phyloP scores from a whole-genome alignment of 306 rosid species.

The Urtica urens region DNA sequence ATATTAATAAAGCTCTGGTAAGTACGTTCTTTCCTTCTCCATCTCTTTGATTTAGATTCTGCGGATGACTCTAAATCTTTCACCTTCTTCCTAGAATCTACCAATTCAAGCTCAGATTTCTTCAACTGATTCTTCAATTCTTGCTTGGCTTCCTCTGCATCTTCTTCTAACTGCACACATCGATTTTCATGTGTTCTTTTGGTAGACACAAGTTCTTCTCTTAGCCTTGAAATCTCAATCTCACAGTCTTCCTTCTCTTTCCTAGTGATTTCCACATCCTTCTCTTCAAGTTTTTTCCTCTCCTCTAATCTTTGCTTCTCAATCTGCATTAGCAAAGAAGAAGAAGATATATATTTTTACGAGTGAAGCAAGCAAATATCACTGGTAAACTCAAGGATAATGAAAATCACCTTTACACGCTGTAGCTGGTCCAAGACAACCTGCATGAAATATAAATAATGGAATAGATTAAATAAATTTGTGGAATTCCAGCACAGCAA shows the following conservation, averaged over 20 bases:
- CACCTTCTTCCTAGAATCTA: conserved; percentile 50
- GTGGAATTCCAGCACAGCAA: neutral
- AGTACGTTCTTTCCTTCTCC: conserved; percentile 64
- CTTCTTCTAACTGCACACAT: conserved; percentile 41
- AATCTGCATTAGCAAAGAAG: conserved; percentile 34
- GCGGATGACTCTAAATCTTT: conserved; percentile 64
- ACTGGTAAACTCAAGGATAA: neutral
- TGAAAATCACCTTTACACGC: conserved; percentile 57
- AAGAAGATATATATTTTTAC: conserved; percentile 8
- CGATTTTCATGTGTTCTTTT: conserved; percentile 47
- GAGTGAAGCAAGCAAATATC: neutral
- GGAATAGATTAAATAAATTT: neutral
- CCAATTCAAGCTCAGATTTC: conserved; percentile 46
- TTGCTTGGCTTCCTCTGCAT: conserved; percentile 50
- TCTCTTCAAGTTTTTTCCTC: conserved; percentile 66
- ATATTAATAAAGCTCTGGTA: conserved; percentile 41
- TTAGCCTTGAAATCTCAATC: conserved; percentile 46
- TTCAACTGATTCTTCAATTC: conserved; percentile 45
- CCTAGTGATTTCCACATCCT: conserved; percentile 52
- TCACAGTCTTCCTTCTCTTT: conserved; percentile 50
- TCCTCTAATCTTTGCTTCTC: conserved; percentile 66
- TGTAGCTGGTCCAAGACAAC: conserved; percentile 65
- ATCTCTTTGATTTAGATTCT: conserved; percentile 60
- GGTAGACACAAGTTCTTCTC: conserved; percentile 50
- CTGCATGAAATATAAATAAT: conserved; percentile 22